Evolutionary conservation across 1,284 basidiomycete species (phyloP), one percentile per base, ranked within the genome.

Genomic region (Microbotryum saponariae): DNA sequence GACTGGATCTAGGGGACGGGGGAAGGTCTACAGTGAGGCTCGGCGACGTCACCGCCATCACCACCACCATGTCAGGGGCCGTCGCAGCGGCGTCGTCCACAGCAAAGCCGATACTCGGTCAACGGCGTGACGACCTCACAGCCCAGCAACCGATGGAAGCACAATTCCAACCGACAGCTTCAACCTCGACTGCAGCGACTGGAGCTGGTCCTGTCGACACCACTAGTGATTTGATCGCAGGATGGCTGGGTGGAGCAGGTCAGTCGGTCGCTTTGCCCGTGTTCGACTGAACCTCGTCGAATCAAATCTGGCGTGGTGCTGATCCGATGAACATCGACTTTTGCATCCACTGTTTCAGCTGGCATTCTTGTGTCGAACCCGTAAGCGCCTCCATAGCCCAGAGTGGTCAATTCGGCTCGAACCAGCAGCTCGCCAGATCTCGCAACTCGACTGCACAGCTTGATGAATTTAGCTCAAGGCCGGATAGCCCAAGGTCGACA

Each of bases 291-390:
- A 42, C 37, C 37, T 42, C 14, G 37, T 42, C 37, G 37, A 42
- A 42, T 42, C 37, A 12, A 42, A 18, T 42, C 4, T 18, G 37
- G 12, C 14, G 37, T 42, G 16, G 16, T 42, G 37, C 37, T 42
- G 37, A 42, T 16, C 37, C 37, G 37, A 18, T 16, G 16, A 4
- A 21, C 42, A 12, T 7, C 23, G 20, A 31, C 9, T 8, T 31
- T 7, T 12, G 3, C 27, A 23, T 14, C 45, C 23, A 18, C 12
- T 10, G 8, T 21, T n/a, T 18, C 64, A 71, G 70, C 64, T 29
- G 70, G 70, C 21, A 70, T 71, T 53, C 29, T 71, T 14, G 63
- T 66, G 48, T 70, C 69, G 9, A 71, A 71, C 60, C 70, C 70
- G 25, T 68, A 61, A 54, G 66, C 59, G 29, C 3, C 16, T 3